Evolutionary conservation across 176 grass and related monocot genomes (phyloP).

Genomic region (Musa troglodytarum): DNA sequence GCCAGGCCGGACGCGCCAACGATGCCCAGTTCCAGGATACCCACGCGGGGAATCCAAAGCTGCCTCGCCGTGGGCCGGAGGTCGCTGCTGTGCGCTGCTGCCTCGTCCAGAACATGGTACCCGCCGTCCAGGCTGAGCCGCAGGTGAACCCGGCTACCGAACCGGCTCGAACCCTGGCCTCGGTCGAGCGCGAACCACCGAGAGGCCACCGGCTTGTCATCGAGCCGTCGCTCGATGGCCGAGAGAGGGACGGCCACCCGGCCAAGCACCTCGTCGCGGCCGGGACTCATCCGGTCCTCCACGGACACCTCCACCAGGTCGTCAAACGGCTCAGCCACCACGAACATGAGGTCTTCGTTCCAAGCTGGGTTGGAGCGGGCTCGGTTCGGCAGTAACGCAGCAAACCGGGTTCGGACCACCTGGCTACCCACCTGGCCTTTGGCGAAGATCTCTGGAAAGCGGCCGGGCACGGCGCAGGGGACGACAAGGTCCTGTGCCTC

Average conservation of each 20-base stretch:
- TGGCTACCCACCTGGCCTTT: slow-evolving; percentile 64
- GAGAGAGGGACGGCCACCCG: slow-evolving; percentile 55
- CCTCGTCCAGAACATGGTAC: slow-evolving; percentile 81
- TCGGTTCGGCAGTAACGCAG: slow-evolving; percentile 28
- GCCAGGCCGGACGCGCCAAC: slow-evolving; percentile 58
- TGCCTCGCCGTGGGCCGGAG: slow-evolving; percentile 65
- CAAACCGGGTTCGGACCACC: slow-evolving; percentile 48
- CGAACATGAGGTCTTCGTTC: slow-evolving; percentile 88
- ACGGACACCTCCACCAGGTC: slow-evolving; percentile 58
- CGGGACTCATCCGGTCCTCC: slow-evolving; percentile 52
- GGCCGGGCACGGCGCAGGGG: neutral
- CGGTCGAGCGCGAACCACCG: slow-evolving; percentile 63
- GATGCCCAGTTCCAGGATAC: slow-evolving; percentile 71
- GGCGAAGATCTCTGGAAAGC: slow-evolving; percentile 63
- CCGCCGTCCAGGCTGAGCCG: slow-evolving; percentile 75
- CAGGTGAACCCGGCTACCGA: slow-evolving; percentile 66
- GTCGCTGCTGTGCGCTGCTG: slow-evolving; percentile 68
- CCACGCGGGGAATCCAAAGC: slow-evolving; percentile 65
- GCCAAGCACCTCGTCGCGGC: slow-evolving; percentile 61
- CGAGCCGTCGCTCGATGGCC: slow-evolving; percentile 52
- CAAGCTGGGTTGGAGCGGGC: slow-evolving; percentile 57
- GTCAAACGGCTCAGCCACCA: slow-evolving; percentile 84
- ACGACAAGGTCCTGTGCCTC: slow-evolving; percentile 70
- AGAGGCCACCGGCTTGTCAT: slow-evolving; percentile 68
- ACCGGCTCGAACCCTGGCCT: slow-evolving; percentile 19